A percentile compares a stretch with the other conserved stretches of the same genome.
These are phyloP conservation scores for Geotrichum australiense DNA, from an alignment of 1,139 yeast genomes.

Conservation along the genomic window DNA sequence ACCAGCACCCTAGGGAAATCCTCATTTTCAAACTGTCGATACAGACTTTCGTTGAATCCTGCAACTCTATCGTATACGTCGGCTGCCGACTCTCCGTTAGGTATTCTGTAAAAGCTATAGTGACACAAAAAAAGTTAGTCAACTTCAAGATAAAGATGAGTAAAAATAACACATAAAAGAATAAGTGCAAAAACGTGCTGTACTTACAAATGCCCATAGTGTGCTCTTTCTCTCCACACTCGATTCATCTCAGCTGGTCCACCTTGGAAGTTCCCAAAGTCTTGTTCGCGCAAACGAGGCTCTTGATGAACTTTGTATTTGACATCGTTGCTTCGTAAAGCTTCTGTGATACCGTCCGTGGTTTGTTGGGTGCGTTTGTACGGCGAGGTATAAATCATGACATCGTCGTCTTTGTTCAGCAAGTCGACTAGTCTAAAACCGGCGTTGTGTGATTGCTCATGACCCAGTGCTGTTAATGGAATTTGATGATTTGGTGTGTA, in stretches of 20 bases:
- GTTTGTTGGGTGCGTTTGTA: slow-evolving; percentile 78
- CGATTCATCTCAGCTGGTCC: slow-evolving; percentile 68
- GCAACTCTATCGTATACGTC: slow-evolving; percentile 89
- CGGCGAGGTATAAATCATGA: slow-evolving; percentile 74
- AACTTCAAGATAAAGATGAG: too few relatives aligned
- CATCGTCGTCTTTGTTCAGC: slow-evolving; percentile 45
- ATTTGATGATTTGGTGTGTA: slow-evolving; percentile 73
- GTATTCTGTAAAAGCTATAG: slow-evolving; percentile 65
- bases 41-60: slow-evolving; percentile 78
- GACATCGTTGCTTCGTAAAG: slow-evolving; percentile 42
- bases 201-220: slow-evolving; percentile 68
- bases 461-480: slow-evolving; percentile 62
- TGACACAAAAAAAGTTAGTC: not conserved
- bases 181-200: not conserved
- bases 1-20: slow-evolving; percentile 69
- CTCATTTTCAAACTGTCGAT: slow-evolving; percentile 65
- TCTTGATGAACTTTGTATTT: slow-evolving; percentile 62
- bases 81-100: slow-evolving; percentile 92
- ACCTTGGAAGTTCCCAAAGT: slow-evolving; percentile 82
- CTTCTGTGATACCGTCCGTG: slow-evolving; percentile 56
- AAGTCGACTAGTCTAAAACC: slow-evolving; percentile 53
- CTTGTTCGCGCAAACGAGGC: slow-evolving; percentile 88
- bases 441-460: slow-evolving; percentile 52
- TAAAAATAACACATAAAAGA: not conserved
- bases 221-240: slow-evolving; percentile 75